Evolutionary conservation across 768 basidiomycete species (phyloP), one percentile per base, ranked within the genome.

Genomic region (Mycena epipterygia): DNA sequence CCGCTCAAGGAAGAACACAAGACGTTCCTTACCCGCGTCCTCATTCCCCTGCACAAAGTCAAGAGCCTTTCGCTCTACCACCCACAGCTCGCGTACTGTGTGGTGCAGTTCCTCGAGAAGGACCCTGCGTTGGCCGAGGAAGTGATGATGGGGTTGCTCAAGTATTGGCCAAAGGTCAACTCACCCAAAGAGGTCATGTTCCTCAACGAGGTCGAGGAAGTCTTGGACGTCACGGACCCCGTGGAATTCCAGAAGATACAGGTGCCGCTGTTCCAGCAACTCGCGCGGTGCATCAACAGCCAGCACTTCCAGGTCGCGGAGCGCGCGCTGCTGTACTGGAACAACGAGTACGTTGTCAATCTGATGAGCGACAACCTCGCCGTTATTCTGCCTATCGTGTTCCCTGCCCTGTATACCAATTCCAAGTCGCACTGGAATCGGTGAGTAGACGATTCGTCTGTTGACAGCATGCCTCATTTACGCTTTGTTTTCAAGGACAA

Each of bases 281-380:
- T 99, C 32, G 93, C 97, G 37, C 89, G 95, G 70, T 99, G 98
- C 84, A 96, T 99, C 89, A 98, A 97, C 80, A 96, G 95, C 77
- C 98, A 99, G 80, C 98, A 99, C 82, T 99, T 99, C 89, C 98
- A 99, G 83, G 97, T 99, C 33, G 97, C 98, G 8, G 98, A 99
- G 81, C 90, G 98, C 48, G 97, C 97, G 4, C 82, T 99, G 68
- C 88, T 98, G 75, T 99, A 98, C 81, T 99, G 98, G 98, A 98
- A 99, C 84, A 99, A 99, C 84, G 98, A 99, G 84, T 99, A 99
- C 83, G 97, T 99, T 74, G 95, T 99, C 76, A 99, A 98, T 81
- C 89, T 99, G 60, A 99, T 99, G 95, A 95, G 95, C 80, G 96
- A 99, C 77, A 99, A 99, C 79, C 87, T 99, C 72, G 81, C 89